Conservation (phyloP, 345 rosid species). For the Citrus glauca region DNA sequence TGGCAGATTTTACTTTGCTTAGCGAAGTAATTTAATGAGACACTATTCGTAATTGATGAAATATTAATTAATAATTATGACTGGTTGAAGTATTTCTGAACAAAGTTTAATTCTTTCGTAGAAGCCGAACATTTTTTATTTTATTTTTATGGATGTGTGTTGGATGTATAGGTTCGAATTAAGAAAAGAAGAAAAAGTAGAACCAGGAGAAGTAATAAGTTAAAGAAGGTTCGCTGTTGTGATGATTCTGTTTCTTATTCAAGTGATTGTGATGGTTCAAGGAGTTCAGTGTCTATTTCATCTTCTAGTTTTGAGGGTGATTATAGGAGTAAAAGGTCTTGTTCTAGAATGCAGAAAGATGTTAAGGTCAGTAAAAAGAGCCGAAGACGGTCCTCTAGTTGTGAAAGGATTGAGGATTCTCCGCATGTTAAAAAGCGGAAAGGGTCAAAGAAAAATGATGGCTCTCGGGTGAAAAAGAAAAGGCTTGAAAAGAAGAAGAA, state of each 20-base stretch:
- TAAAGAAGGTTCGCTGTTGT: constrained; percentile 44
- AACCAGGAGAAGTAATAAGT: constrained; percentile 33
- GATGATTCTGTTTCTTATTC: constrained; percentile 41
- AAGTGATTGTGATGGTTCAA: constrained; percentile 34
- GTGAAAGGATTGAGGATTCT: constrained; percentile 42
- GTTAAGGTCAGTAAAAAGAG: constrained; percentile 52
- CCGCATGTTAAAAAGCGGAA: constrained; percentile 30
- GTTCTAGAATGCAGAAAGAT: constrained; percentile 33
- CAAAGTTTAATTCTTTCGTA: not conserved
- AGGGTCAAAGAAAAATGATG: constrained; percentile 37
- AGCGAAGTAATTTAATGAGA: not conserved
- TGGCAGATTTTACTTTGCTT: not conserved
- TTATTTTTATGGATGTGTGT: not conserved
- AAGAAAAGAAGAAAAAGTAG: constrained; percentile 52
- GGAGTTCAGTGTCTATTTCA: constrained; percentile 37
- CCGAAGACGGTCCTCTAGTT: constrained; percentile 40
- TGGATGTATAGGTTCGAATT: constrained; percentile 38
- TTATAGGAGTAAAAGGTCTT: constrained; percentile 40
- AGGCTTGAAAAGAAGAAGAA: constrained; percentile 27
- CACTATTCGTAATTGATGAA: no score
- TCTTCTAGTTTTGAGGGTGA: constrained; percentile 53
- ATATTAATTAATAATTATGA: no score
- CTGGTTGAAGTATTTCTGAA: not conserved
- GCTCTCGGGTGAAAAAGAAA: constrained; percentile 31
- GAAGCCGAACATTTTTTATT: not conserved